Conservation (phyloP, 2,329 filamentous ascomycete genomes). For the Ilyonectria mors-panacis region DNA sequence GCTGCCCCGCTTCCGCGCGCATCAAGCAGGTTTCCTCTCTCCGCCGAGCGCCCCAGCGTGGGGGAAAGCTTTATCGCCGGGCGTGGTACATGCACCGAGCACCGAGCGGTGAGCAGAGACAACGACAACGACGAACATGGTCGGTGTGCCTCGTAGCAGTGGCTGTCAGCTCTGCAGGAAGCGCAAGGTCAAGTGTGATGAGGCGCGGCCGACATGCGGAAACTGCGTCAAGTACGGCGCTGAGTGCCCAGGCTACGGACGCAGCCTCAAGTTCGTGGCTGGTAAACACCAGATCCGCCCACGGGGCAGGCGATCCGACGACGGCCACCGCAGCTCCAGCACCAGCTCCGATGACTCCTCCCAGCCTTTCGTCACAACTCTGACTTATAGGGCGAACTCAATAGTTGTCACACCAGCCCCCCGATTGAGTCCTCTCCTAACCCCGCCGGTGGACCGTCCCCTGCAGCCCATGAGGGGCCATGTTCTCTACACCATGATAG, state of each 20-base stretch:
- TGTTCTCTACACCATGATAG: conserved; percentile 52
- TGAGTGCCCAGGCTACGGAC: conserved; percentile 58
- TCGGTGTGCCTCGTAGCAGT: conserved; percentile 56
- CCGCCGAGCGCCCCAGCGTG: conserved; percentile 25
- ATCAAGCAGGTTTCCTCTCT: conserved; percentile 13
- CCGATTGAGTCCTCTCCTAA: conserved; percentile 22
- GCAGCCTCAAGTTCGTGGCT: conserved; percentile 56
- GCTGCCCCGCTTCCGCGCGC: conserved; percentile 26
- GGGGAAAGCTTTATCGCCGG: conserved; percentile 40
- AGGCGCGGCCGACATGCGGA: conserved; percentile 57
- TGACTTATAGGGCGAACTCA: conserved; percentile 8
- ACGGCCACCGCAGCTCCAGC: conserved; percentile 17
- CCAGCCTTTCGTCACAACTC: conserved; percentile 17
- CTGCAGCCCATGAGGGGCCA: conserved; percentile 47
- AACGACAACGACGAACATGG: conserved; percentile 49
- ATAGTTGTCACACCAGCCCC: conserved; percentile 19
- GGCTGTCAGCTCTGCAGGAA: conserved; percentile 58
- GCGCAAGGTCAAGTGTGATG: conserved; percentile 63
- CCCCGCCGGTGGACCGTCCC: conserved; percentile 31
- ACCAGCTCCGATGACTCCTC: conserved; percentile 38
- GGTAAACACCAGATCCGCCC: conserved; percentile 57
- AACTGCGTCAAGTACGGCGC: conserved; percentile 58
- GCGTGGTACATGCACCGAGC: conserved; percentile 38
- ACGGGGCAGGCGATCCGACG: conserved; percentile 39
- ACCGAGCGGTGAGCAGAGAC: conserved; percentile 43